These are phyloP conservation scores for Apiotrichum akiyoshidainum DNA, from an alignment of 1,284 basidiomycete genomes.

Conservation along the genomic window DNA sequence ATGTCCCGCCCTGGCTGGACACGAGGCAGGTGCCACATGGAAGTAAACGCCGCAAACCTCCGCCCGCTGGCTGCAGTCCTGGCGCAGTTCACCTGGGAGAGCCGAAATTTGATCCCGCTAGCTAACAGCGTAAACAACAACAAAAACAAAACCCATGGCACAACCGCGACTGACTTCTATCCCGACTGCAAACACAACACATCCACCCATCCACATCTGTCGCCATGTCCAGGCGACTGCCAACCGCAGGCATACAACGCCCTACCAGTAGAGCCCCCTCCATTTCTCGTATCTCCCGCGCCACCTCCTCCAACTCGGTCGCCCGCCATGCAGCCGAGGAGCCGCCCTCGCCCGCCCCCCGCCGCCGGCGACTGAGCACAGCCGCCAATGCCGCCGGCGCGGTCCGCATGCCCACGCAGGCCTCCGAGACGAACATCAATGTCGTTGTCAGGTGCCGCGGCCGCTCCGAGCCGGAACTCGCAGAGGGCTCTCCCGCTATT, in stretches of 20 bases:
- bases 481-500: conserved; percentile 76
- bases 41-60: too few species aligned
- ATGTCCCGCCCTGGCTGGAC: too few species aligned
- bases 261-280: conserved; percentile 24
- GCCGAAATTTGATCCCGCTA: too few species aligned
- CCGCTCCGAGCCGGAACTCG: conserved; percentile 61
- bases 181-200: too few species aligned
- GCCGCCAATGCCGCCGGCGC: not conserved
- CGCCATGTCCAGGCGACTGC: conserved; percentile 25
- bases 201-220: conserved; percentile 19
- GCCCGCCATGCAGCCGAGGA: not conserved
- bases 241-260: conserved; percentile 20
- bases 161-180: too few species aligned
- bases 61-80: too few species aligned
- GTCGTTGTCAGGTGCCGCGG: conserved; percentile 88
- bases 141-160: too few species aligned
- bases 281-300: conserved; percentile 1
- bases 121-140: too few species aligned
- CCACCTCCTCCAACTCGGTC: not conserved
- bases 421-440: conserved; percentile 65
- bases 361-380: conserved; percentile 1
- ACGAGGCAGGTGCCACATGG: too few species aligned
- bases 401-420: conserved; percentile 8
- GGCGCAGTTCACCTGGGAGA: too few species aligned
- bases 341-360: not conserved